phyloP scores from a whole-genome alignment of 2,329 filamentous ascomycete genomes.

The Arthrinium phaeospermum region DNA sequence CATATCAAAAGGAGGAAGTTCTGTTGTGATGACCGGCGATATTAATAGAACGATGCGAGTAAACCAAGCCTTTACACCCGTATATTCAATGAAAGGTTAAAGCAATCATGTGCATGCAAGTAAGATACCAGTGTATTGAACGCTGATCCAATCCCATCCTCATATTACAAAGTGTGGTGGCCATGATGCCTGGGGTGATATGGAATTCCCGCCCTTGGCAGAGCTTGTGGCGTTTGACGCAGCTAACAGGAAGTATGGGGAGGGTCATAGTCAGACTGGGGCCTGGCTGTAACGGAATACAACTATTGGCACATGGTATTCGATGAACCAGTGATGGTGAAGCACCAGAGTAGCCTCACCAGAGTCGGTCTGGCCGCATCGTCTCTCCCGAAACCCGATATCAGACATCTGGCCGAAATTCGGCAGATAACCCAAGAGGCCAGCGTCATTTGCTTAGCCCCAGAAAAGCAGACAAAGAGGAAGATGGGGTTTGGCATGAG shows the following conservation, averaged over 20 bases:
- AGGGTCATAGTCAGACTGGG: neutral
- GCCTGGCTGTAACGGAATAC: constrained; percentile 4
- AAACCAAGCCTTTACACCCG: neutral
- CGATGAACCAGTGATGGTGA: neutral
- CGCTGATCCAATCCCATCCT: neutral
- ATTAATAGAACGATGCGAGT: neutral
- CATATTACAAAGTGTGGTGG: neutral
- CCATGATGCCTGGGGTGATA: neutral
- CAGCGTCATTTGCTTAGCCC: neutral
- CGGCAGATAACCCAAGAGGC: neutral
- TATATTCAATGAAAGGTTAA: neutral
- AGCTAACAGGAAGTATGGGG: neutral
- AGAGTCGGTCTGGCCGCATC: constrained; percentile 23
- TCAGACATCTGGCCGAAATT: constrained; percentile 20
- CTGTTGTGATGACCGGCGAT: neutral
- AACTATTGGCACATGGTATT: neutral
- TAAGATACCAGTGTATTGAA: neutral
- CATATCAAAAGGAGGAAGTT: neutral
- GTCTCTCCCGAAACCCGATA: constrained; percentile 19
- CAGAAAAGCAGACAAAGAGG: neutral
- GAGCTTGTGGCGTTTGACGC: constrained; percentile 13
- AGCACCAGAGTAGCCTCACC: neutral
- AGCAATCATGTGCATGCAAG: constrained; percentile 2
- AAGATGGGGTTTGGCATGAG: neutral
- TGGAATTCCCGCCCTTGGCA: neutral